These are phyloP conservation scores for Melaleuca quinquenervia DNA, from an alignment of 345 rosid species.

Conservation along the genomic window DNA sequence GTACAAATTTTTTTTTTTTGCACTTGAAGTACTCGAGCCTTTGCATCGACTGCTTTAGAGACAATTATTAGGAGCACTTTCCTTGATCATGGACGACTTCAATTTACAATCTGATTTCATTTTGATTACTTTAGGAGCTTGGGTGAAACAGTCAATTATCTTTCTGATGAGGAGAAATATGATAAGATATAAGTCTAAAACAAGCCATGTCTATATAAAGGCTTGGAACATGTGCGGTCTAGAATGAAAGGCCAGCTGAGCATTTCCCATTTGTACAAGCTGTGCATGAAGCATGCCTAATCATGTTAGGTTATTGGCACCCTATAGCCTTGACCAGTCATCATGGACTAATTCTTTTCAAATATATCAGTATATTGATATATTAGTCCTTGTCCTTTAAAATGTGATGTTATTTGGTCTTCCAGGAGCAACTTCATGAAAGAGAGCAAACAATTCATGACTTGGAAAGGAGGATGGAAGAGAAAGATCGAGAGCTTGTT, in stretches of 20 bases:
- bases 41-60: background rate
- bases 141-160: background rate
- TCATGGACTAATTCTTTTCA: background rate
- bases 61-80: background rate
- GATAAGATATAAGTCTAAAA: background rate
- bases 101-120: background rate
- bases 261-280: background rate
- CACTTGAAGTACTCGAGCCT: background rate
- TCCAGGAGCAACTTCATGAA: slow-evolving; percentile 75
- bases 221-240: background rate
- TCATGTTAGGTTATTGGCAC: background rate
- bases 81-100: background rate
- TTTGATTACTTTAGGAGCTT: background rate
- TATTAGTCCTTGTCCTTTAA: background rate
- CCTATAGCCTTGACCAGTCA: background rate
- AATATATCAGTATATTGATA: background rate
- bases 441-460: slow-evolving; percentile 50
- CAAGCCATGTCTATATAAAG: background rate
- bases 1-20: background rate
- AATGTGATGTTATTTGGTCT: background rate
- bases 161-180: background rate
- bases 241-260: background rate
- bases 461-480: slow-evolving; percentile 74
- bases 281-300: background rate
- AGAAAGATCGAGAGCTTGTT: slow-evolving; percentile 76